These are phyloP conservation scores for Termitomyces sp. DNA, from an alignment of 768 basidiomycete genomes.

Conservation along the genomic window DNA sequence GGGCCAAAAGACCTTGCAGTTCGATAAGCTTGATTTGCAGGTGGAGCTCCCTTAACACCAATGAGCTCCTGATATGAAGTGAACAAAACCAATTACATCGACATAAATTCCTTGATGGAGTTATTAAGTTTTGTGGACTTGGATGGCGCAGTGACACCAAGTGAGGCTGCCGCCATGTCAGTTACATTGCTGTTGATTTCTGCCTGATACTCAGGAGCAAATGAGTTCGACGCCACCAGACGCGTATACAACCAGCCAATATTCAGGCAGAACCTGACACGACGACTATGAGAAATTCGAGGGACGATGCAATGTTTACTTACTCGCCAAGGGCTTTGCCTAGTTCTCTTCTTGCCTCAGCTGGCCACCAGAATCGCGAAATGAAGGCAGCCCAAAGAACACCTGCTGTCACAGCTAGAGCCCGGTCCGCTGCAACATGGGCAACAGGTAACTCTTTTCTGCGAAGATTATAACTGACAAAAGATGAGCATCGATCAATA, in stretches of 20 bases:
- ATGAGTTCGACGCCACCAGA: constrained; percentile 83
- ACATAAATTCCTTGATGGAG: constrained; percentile 85
- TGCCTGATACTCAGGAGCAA: constrained; percentile 41
- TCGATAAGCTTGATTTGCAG: constrained; percentile 88
- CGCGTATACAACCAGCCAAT: constrained; percentile 94
- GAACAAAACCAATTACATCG: constrained; percentile 54
- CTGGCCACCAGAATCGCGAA: constrained; percentile 93
- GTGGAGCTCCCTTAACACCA: constrained; percentile 76
- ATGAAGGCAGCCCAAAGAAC: constrained; percentile 88
- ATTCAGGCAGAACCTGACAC: constrained; percentile 79
- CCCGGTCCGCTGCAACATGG: constrained; percentile 71
- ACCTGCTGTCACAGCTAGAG: constrained; percentile 75
- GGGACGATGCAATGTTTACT: neutral
- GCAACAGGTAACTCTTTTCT: constrained; percentile 53
- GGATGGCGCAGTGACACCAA: constrained; percentile 26
- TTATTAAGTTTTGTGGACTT: constrained; percentile 42
- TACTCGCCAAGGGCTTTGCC: constrained; percentile 84
- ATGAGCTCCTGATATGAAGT: neutral
- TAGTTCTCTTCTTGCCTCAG: constrained; percentile 86
- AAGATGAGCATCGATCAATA: neutral
- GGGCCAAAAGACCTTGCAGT: constrained; percentile 76
- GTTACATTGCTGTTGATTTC: constrained; percentile 20
- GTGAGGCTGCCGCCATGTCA: constrained; percentile 20
- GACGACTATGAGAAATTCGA: constrained; percentile 2
- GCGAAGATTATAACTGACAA: constrained; percentile 71